Conservation (phyloP, 2,329 filamentous ascomycete species). For the Pseudogymnoascus sp. region DNA sequence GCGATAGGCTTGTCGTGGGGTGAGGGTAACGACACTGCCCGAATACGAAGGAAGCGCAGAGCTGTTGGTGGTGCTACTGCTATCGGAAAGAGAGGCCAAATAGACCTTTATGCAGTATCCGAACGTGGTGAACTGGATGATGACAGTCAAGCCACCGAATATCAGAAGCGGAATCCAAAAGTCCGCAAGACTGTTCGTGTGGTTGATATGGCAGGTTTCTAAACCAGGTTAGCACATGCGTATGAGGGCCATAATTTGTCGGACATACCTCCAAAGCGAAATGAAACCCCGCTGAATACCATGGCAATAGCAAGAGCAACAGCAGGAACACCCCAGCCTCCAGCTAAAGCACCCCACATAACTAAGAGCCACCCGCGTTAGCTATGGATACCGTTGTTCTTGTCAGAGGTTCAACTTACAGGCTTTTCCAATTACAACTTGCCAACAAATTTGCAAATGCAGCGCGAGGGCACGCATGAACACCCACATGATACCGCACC, state of each 20-base stretch:
- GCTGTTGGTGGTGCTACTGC: conserved; percentile 58
- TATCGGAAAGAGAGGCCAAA: conserved; percentile 70
- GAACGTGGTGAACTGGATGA: conserved; percentile 79
- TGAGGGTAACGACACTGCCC: conserved; percentile 62
- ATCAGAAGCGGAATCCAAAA: conserved; percentile 86
- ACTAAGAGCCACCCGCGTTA: conserved; percentile 30
- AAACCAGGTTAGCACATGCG: conserved; percentile 73
- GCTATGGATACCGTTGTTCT: not conserved
- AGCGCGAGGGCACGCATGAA: conserved; percentile 85
- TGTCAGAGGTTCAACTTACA: conserved; percentile 31
- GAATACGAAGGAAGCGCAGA: conserved; percentile 68
- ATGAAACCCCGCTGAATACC: conserved; percentile 83
- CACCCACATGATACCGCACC: conserved; percentile 79
- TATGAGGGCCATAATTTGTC: not conserved
- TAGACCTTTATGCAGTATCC: conserved; percentile 94
- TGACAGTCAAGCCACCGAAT: conserved; percentile 64
- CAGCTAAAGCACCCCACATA: conserved; percentile 72
- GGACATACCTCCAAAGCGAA: conserved; percentile 69
- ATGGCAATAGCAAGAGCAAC: conserved; percentile 69
- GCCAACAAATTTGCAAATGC: conserved; percentile 97
- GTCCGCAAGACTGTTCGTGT: conserved; percentile 68
- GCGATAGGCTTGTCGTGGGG: conserved; percentile 78
- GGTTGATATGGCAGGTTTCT: conserved; percentile 83
- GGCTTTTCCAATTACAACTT: conserved; percentile 73
- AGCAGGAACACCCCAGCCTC: conserved; percentile 78